These are phyloP conservation scores for Eurotiales sp. DNA, from an alignment of 2,329 filamentous ascomycete species.

Conservation along the genomic window DNA sequence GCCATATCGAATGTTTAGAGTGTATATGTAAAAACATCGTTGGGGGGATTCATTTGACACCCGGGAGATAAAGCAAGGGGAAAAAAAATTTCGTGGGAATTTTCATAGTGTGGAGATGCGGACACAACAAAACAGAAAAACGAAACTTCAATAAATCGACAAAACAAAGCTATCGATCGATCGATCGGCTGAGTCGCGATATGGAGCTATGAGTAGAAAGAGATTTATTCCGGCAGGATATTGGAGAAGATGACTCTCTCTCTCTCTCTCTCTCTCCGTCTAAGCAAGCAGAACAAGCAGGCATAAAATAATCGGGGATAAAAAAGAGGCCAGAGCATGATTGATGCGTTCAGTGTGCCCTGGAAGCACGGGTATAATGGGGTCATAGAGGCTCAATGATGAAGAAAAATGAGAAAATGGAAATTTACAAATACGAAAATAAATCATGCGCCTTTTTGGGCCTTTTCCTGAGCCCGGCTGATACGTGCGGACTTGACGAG, in stretches of 20 bases:
- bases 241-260: background rate
- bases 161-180: background rate
- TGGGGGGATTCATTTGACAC: too few relatives aligned
- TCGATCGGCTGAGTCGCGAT: background rate
- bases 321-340: conserved; percentile 9
- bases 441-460: conserved; percentile 55
- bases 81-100: background rate
- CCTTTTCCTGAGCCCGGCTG: conserved; percentile 81
- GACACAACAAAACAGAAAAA: background rate
- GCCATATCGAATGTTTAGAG: too few relatives aligned
- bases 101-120: background rate
- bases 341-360: conserved; percentile 10
- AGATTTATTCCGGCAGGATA: too few relatives aligned
- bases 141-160: too few relatives aligned
- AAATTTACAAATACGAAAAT: conserved; percentile 22
- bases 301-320: background rate
- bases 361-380: conserved; percentile 14
- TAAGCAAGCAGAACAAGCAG: background rate
- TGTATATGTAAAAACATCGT: too few relatives aligned
- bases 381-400: conserved; percentile 8
- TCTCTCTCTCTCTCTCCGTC: conserved; percentile 3
- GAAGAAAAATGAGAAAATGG: background rate
- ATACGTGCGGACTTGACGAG: conserved; percentile 81
- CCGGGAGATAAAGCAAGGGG: too few relatives aligned
- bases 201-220: background rate